Evolutionary conservation across 192 early-diverging fungal species (phyloP).

Genomic region (Piromyces finnis): DNA sequence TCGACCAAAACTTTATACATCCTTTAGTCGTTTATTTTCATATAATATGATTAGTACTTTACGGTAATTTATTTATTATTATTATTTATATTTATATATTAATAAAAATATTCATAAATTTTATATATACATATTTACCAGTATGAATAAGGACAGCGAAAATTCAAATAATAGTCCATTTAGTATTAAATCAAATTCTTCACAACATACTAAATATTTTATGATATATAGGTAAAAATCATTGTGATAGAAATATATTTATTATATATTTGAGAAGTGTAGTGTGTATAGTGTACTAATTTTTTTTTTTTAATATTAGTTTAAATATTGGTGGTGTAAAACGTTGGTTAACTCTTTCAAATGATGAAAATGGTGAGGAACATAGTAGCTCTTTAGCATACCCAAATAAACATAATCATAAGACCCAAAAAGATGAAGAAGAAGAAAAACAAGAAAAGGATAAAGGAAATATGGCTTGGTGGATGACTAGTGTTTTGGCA

Average conservation of each 20-base stretch:
- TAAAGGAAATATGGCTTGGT: constrained; percentile 12
- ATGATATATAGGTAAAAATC: constrained; percentile 16
- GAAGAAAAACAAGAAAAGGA: neutral
- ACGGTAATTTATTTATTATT: too few relatives aligned
- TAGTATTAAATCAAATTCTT: constrained; percentile 14
- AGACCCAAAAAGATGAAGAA: neutral
- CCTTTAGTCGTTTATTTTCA: constrained; percentile 60
- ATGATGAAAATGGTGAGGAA: constrained; percentile 5
- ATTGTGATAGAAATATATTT: too few relatives aligned
- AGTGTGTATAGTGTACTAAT: too few relatives aligned
- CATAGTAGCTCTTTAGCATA: neutral
- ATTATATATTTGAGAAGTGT: too few relatives aligned
- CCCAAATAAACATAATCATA: neutral
- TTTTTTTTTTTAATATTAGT: neutral
- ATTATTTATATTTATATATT: too few relatives aligned
- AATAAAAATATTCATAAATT: too few relatives aligned
- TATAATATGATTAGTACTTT: constrained; percentile 71
- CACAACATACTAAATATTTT: constrained; percentile 8
- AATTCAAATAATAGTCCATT: constrained; percentile 20
- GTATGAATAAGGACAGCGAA: neutral
- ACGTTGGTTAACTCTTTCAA: constrained; percentile 15
- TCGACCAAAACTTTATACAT: constrained; percentile 53
- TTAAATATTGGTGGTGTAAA: constrained; percentile 30
- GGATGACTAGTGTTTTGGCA: constrained; percentile 22
- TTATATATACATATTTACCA: neutral